Conservation (phyloP, 805 yeast species). For the Nakazawaea pomicola region DNA sequence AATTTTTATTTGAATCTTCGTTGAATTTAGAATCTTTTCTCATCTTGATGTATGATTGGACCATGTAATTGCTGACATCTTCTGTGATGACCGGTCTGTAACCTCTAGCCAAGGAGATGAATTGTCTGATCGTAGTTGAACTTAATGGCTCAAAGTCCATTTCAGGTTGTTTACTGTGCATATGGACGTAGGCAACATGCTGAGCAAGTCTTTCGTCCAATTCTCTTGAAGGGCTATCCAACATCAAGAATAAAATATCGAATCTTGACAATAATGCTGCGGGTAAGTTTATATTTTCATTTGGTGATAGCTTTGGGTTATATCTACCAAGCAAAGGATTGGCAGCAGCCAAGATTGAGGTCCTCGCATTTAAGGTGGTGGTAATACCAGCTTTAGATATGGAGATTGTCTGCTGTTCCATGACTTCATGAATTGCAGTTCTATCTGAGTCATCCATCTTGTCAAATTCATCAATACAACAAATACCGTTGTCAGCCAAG, state of each 20-base stretch:
- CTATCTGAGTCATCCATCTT: slow-evolving; percentile 97
- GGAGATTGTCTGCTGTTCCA: slow-evolving; percentile 98
- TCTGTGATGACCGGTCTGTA: slow-evolving; percentile 81
- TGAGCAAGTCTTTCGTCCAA: slow-evolving; percentile 81
- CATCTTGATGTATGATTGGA: slow-evolving; percentile 81
- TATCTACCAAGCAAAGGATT: slow-evolving; percentile 95
- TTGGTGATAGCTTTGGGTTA: slow-evolving; percentile 84
- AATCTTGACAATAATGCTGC: slow-evolving; percentile 95
- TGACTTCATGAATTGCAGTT: slow-evolving; percentile 97
- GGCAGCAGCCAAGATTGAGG: slow-evolving; percentile 97
- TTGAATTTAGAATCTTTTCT: slow-evolving; percentile 85
- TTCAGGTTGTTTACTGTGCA: slow-evolving; percentile 84
- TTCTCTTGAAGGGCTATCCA: slow-evolving; percentile 80
- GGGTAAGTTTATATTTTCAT: slow-evolving; percentile 92
- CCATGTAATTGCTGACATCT: slow-evolving; percentile 82
- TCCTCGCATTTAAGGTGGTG: slow-evolving; percentile 91
- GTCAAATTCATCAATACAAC: slow-evolving; percentile 98
- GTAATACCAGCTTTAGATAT: slow-evolving; percentile 97
- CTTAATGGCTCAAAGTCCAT: slow-evolving; percentile 72
- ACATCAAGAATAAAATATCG: slow-evolving; percentile 79
- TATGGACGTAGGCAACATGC: slow-evolving; percentile 95
- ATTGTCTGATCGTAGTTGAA: slow-evolving; percentile 78
- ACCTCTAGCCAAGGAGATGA: slow-evolving; percentile 77
- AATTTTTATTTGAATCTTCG: slow-evolving; percentile 70
- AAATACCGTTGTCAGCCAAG: slow-evolving; percentile 93